Evolutionary conservation across 768 basidiomycete genomes (phyloP), one percentile per base, ranked within the genome.

Genomic region (Lentinus brumalis): DNA sequence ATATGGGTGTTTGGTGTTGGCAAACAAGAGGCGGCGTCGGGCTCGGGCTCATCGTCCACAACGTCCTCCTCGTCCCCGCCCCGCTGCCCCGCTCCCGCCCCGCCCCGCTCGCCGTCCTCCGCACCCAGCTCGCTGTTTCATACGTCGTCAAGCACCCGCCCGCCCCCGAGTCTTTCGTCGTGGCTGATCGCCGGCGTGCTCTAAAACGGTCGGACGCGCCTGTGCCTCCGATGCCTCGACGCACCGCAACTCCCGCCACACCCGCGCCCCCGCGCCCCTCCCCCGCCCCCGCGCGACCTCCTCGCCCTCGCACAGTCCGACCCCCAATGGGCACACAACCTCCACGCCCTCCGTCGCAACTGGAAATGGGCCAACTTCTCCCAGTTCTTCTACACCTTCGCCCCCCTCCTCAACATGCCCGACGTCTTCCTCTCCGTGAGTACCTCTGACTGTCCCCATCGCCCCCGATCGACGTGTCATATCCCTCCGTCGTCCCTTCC

Each of bases 361-460:
- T 96, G 92, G 92, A 88, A 91, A 80, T 96, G 93, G 93, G 94
- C 94, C 5, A 89, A 89, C 29, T 90, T 95, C 74, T 84, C 84
- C 74, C 93, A 96, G 73, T 96, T 96, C 81, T 88, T 92, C 76
- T 88, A 83, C 73, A 93, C 89, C 30, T 96, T 96, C 76, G 80
- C 83, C 50, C 82, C 83, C 52, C 79, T 95, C 58, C 83, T 96
- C 65, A 79, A 85, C 41, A 81, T 89, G 78, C 75, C 82, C 46
- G 89, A 91, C 68, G 83, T 94, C 63, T 79, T 90, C 45, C 75
- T 92, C 42, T 70, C 76, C 59, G 91, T 92, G 71, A 65, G 82
- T 76, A 8, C 62, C 53, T 44, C 56, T 46, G 30, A 51, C 42
- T 51, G 35, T 46, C 4, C 26, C 18, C 29, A 31, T 53, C 32